These are phyloP conservation scores for Chalciporus pseudorubinellus DNA, from an alignment of 768 basidiomycete genomes.

Conservation along the genomic window DNA sequence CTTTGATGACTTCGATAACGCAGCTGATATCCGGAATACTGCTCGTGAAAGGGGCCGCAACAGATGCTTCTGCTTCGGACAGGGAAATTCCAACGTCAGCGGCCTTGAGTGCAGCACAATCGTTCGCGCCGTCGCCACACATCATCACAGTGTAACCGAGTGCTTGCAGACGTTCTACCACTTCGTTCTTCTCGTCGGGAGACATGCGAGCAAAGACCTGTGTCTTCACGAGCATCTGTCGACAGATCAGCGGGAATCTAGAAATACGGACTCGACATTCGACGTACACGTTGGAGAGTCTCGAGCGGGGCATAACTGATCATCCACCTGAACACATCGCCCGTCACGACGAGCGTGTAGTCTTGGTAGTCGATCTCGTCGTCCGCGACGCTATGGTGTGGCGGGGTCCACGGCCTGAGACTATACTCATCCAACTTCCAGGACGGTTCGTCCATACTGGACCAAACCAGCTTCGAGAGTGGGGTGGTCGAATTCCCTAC, in stretches of 20 bases:
- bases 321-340: slow-evolving; percentile 98
- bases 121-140: slow-evolving; percentile 99
- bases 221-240: slow-evolving; percentile 93
- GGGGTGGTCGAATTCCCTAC: slow-evolving; percentile 54
- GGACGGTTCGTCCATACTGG: slow-evolving; percentile 80
- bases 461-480: slow-evolving; percentile 78
- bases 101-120: slow-evolving; percentile 97
- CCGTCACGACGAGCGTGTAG: slow-evolving; percentile 88
- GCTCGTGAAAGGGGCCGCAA: slow-evolving; percentile 96
- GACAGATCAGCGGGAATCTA: slow-evolving; percentile 3
- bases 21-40: slow-evolving; percentile 93
- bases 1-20: slow-evolving; percentile 94
- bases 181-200: slow-evolving; percentile 98
- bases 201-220: slow-evolving; percentile 99
- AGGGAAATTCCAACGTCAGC: slow-evolving; percentile 97
- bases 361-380: slow-evolving; percentile 79
- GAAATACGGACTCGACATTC: background rate
- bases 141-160: slow-evolving; percentile 96
- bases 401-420: slow-evolving; percentile 74
- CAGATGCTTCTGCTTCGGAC: slow-evolving; percentile 97
- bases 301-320: slow-evolving; percentile 91
- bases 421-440: slow-evolving; percentile 89
- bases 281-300: slow-evolving; percentile 79
- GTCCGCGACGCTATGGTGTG: slow-evolving; percentile 66
- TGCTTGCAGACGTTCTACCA: slow-evolving; percentile 89